These are phyloP conservation scores for Zopfochytrium polystomum DNA, from an alignment of 371 early-diverging fungal species.

Conservation along the genomic window DNA sequence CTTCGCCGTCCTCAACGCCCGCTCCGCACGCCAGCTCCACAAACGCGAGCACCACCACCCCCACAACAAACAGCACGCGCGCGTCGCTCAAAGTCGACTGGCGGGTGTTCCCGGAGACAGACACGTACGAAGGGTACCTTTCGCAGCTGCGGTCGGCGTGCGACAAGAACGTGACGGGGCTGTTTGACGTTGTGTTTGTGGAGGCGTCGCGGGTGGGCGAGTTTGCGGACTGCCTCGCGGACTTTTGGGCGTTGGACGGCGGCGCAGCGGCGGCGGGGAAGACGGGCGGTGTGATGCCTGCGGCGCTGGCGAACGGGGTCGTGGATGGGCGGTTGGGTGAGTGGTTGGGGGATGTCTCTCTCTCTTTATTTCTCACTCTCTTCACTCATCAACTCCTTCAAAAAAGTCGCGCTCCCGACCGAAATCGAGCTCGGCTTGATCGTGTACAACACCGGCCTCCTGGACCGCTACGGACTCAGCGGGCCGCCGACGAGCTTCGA, in stretches of 20 bases:
- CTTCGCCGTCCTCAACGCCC: no score
- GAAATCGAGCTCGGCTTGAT: constrained; percentile 33
- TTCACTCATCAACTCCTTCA: background rate
- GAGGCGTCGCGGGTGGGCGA: constrained; percentile 25
- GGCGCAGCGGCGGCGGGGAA: no score
- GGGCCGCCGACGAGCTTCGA: constrained; percentile 25
- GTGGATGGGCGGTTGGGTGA: constrained; percentile 35
- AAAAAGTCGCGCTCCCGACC: constrained; percentile 31
- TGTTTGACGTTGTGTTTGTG: constrained; percentile 41
- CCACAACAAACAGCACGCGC: constrained; percentile 12
- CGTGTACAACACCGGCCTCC: constrained; percentile 34
- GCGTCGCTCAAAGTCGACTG: constrained; percentile 21
- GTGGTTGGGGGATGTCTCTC: background rate
- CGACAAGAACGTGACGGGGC: constrained; percentile 12
- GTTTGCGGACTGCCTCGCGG: constrained; percentile 38
- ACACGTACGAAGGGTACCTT: constrained; percentile 26
- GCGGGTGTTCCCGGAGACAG: constrained; percentile 12
- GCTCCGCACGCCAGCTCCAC: no score
- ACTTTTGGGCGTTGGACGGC: constrained; percentile 37
- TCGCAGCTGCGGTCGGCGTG: constrained; percentile 30
- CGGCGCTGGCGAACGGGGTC: constrained; percentile 17
- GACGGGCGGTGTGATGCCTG: constrained; percentile 20
- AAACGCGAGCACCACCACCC: background rate
- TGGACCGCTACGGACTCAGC: constrained; percentile 17
- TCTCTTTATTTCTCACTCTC: background rate